These are phyloP conservation scores for Gossypium herbaceum DNA, from an alignment of 345 rosid species.

Conservation along the genomic window DNA sequence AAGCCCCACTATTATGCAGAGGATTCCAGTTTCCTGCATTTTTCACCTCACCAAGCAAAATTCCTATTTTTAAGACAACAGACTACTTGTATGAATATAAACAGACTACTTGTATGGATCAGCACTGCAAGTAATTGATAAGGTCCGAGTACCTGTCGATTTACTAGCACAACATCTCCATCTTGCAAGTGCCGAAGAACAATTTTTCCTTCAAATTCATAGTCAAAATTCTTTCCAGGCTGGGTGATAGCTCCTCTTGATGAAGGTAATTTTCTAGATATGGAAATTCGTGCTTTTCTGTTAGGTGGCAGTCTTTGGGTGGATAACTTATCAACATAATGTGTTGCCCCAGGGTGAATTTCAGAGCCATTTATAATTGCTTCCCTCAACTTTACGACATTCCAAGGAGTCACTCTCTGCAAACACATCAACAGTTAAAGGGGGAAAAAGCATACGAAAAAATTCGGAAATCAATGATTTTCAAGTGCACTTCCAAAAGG, in stretches of 20 bases:
- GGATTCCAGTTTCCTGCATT: background rate
- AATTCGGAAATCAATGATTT: background rate
- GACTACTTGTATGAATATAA: background rate
- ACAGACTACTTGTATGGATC: background rate
- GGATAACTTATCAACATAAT: constrained; percentile 68
- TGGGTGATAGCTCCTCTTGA: constrained; percentile 65
- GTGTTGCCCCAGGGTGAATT: constrained; percentile 87
- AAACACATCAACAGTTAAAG: constrained; percentile 17
- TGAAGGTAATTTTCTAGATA: constrained; percentile 73
- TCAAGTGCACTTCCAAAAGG: constrained; percentile 6
- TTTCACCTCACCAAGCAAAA: constrained; percentile 1
- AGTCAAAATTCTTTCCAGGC: constrained; percentile 53
- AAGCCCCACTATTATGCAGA: background rate
- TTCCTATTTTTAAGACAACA: background rate
- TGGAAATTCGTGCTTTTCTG: constrained; percentile 53
- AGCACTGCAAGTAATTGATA: background rate
- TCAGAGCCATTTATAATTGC: constrained; percentile 86
- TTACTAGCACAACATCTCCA: constrained; percentile 92
- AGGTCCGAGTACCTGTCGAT: constrained; percentile 69
- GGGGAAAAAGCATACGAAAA: background rate
- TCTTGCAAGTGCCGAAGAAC: constrained; percentile 88
- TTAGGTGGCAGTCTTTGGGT: constrained; percentile 43
- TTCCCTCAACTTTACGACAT: constrained; percentile 58
- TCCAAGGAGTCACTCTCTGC: constrained; percentile 95
- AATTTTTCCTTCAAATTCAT: constrained; percentile 69